Base-by-base conservation (phyloP, 495 filamentous ascomycete species). In the Patellaria atrata region DNA sequence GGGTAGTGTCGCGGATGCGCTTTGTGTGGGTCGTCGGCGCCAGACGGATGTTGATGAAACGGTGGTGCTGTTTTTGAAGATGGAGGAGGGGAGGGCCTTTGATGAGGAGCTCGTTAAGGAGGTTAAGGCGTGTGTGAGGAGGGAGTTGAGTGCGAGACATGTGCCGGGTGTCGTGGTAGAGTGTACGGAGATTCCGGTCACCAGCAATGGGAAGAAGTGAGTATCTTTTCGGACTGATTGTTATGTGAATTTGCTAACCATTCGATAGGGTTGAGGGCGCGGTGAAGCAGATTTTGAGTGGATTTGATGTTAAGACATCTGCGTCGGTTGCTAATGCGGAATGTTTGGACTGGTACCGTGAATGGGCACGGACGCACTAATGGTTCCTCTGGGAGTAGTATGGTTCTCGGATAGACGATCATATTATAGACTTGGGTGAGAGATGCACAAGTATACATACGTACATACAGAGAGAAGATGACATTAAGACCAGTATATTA, bases 211-310 rank as follows among this genome's bases (percentile, higher is more conserved):
- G 26, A 94, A 94, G 63, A 94, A 93, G 67, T 70, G 55, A 38
- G 67, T 61, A 26, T 16, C 34, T 5, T 3, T 19, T 10, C 5
- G 7, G n/a, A 4, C 8, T 38, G 6, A 22, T 23, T 10, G 11
- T 33, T 9, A 8, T 7, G 11, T 3, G 9, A 14, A 18, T 44
- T 33, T 27, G 19, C 14, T 39, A 26, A 38, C 19, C 9, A 31
- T 4, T 19, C 3, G 22, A 24, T 30, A 71, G 69, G 61, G 82
- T 94, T 24, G 85, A 94, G 51, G 80, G 86, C 22, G 79, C 82
- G 2, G 84, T 92, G 17, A 93, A 93, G 60, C 83, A 91, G 62
- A 93, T 94, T 25, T 53, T 94, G n/a, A 86, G 77, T 22, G 85
- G 85, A 5, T 65, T 81, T 49, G 73, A 80, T 33, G 76, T 91